Evolutionary conservation across 331 rosid species (phyloP), one percentile per base, ranked within the genome.

Genomic region (Cucumis variabilis): DNA sequence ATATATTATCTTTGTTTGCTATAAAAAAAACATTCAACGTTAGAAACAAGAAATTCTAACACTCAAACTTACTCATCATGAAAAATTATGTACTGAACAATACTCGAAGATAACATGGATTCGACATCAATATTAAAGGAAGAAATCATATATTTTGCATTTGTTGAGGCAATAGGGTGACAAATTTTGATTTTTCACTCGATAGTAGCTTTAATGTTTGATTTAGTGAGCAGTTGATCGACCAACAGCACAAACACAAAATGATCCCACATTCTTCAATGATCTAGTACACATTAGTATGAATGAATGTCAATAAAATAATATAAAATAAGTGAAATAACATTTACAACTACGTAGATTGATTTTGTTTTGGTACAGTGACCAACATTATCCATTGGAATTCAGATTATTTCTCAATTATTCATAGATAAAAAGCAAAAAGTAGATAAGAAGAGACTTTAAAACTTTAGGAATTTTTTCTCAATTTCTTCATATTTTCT

Each of bases 31-130:
- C n/a, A n/a, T n/a, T n/a, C n/a, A n/a, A n/a, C n/a, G n/a, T n/a
- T n/a, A n/a, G n/a, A n/a, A n/a, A n/a, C n/a, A n/a, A n/a, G n/a
- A n/a, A n/a, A n/a, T n/a, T n/a, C n/a, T n/a, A n/a, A n/a, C n/a
- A n/a, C n/a, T n/a, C n/a, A n/a, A n/a, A n/a, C n/a, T n/a, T n/a
- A n/a, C n/a, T n/a, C n/a, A n/a, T n/a, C n/a, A n/a, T n/a, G n/a
- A n/a, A n/a, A n/a, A n/a, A 96, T 96, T 89, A 95, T 91, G 87
- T 98, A 96, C 83, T 95, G 91, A 84, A 70, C 93, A 83, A 87
- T 92, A 68, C 89, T 80, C 62, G 92, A 82, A 84, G 89, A 66
- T 89, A 91, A 55, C 46, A 50, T 44, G 74, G 84, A 89, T 83
- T 90, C 77, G 7, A n/a, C 75, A 67, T 91, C 93, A 85, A 92